A percentile compares a stretch with the other conserved stretches of the same genome.
These are phyloP conservation scores for Misopates orontium DNA, from an alignment of 257 asterid species.

Conservation along the genomic window DNA sequence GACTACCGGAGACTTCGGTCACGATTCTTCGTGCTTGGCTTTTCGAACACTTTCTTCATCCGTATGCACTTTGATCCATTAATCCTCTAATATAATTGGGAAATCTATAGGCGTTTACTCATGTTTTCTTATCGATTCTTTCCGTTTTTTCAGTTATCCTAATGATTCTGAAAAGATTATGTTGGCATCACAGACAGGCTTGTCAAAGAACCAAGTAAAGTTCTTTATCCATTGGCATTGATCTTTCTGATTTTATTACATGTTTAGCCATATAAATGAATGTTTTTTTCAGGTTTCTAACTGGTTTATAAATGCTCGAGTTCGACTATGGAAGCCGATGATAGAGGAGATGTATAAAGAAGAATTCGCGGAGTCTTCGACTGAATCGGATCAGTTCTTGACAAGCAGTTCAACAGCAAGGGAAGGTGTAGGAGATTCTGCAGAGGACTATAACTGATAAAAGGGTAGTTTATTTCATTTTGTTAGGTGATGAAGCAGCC, in stretches of 20 bases:
- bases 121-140: background rate
- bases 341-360: conserved; percentile 91
- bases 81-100: background rate
- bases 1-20: conserved; percentile 83
- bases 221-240: background rate
- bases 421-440: conserved; percentile 57
- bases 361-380: conserved; percentile 66
- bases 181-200: conserved; percentile 86
- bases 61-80: conserved; percentile 44
- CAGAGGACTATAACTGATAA: conserved; percentile 44
- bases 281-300: conserved; percentile 61
- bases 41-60: conserved; percentile 90
- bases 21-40: conserved; percentile 91
- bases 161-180: conserved; percentile 85
- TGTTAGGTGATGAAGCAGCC: background rate
- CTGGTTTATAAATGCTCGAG: conserved; percentile 92
- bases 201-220: conserved; percentile 85
- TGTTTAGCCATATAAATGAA: background rate
- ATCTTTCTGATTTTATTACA: background rate
- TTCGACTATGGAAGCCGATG: conserved; percentile 96
- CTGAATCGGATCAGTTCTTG: conserved; percentile 57
- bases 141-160: conserved; percentile 62
- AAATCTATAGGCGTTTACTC: background rate
- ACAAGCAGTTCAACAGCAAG: conserved; percentile 28
- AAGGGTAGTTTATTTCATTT: background rate